phyloP scores from a whole-genome alignment of 2,329 filamentous ascomycete species.

The Escovopsis sp. region DNA sequence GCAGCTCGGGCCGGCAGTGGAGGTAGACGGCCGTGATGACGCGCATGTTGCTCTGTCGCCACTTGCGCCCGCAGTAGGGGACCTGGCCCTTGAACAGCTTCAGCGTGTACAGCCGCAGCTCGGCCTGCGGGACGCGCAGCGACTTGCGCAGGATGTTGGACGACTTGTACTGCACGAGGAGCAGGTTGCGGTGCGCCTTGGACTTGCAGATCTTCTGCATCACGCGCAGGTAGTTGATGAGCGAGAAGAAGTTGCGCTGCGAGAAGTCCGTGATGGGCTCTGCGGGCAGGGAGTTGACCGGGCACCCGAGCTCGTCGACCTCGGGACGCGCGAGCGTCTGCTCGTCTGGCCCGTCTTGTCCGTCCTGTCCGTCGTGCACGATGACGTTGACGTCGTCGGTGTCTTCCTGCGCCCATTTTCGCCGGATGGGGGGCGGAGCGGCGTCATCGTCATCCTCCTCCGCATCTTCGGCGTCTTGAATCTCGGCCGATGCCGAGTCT shows the following conservation, averaged over 20 bases:
- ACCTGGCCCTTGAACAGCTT: conserved; percentile 99
- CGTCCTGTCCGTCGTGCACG: conserved; percentile 11
- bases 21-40: conserved; percentile 96
- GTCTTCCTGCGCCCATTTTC: conserved; percentile 31
- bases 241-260: conserved; percentile 85
- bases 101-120: conserved; percentile 81
- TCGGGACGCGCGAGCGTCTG: conserved; percentile 32
- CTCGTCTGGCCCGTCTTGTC: no score
- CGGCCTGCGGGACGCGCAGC: conserved; percentile 75
- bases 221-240: conserved; percentile 87
- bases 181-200: conserved; percentile 85
- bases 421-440: conserved; percentile 66
- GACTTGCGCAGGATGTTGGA: conserved; percentile 83
- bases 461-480: conserved; percentile 19
- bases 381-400: conserved; percentile 11
- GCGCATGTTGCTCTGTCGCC: conserved; percentile 96
- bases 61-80: conserved; percentile 94
- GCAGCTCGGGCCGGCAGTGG: conserved; percentile 78
- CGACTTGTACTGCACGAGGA: conserved; percentile 91
- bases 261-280: conserved; percentile 81
- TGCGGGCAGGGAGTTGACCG: conserved; percentile 51
- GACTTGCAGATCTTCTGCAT: conserved; percentile 96
- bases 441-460: conserved; percentile 60
- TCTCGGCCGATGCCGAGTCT: no score
- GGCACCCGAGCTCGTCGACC: conserved; percentile 80